Evolutionary conservation across 1,284 basidiomycete genomes (phyloP), one percentile per base, ranked within the genome.

Genomic region (Taiwanofungus camphoratus): DNA sequence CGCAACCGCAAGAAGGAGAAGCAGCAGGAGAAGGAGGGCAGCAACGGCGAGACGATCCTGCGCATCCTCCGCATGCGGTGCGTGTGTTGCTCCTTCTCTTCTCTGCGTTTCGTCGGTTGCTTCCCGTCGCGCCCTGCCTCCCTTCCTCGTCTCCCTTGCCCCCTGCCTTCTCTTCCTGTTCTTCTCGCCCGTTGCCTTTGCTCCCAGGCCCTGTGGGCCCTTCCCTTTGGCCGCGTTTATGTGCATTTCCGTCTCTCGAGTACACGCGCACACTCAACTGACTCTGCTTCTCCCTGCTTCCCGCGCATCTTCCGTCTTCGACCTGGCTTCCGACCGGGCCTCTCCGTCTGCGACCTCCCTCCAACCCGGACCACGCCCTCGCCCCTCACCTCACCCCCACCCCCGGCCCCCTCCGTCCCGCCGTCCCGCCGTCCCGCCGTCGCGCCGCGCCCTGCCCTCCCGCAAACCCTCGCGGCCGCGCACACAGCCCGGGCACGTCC

Each of bases 1-100:
- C 86, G 86, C 63, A 85, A 95, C 58, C 78, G 92, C 49, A 99
- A 98, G 74, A 83, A 82, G 60, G 91, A 93, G 67, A 98, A 95
- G 74, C 76, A 81, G 56, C 76, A 90, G 53, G 78, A 83, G 60
- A 83, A 83, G 54, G 79, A 87, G 46, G 73, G 70, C 42, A 76
- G 71, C 16, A 87, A 81, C 54, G 88, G 87, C 35, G 91, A 97
- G 66, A 90, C 87, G 39, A 94, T 96, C 47, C 80, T 97, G 73
- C 74, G 91, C 43, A 94, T 97, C 54, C 70, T 97, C 37, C 77
- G 93, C 24, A 95, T 97, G 92, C 76, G 92, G 92, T 91, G 56
- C 38, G 79, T 36, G 37, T 39, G n/a, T 34, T 39, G 6, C 44
- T 30, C 19, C 15, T 21, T 13, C 30, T 2, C 23, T 20, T 15